These are phyloP conservation scores for Globisporangium recalcitrans DNA, from an alignment of 352 stramenopile genomes.

Conservation along the genomic window DNA sequence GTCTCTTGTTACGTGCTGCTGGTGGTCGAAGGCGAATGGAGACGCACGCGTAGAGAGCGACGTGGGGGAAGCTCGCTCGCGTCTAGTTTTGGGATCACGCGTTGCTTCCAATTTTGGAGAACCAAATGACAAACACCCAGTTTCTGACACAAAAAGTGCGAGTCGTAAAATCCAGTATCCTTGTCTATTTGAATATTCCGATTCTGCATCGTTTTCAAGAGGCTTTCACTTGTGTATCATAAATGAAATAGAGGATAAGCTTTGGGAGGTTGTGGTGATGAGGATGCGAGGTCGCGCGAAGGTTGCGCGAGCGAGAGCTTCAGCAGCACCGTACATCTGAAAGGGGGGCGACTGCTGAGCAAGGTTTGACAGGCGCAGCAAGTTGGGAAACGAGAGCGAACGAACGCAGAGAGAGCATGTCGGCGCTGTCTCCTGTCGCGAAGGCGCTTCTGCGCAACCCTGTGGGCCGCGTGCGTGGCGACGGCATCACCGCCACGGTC, in stretches of 20 bases:
- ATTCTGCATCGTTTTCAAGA: not conserved
- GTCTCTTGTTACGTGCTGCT: not conserved
- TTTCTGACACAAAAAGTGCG: not conserved
- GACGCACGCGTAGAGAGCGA: not conserved
- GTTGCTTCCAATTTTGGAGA: slow-evolving; percentile 2
- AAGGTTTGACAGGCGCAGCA: not conserved
- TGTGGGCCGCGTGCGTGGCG: slow-evolving; percentile 56
- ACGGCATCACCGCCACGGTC: slow-evolving; percentile 90
- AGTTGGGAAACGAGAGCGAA: slow-evolving; percentile 12
- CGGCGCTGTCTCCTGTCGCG: slow-evolving; percentile 72
- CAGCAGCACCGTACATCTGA: slow-evolving; percentile 12
- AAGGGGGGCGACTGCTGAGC: not conserved
- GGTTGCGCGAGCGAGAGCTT: slow-evolving; percentile 16
- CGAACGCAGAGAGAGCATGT: slow-evolving; percentile 49
- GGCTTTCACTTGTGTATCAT: not conserved
- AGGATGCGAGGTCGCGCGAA: slow-evolving; percentile 23
- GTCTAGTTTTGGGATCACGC: not conserved
- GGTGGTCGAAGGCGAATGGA: not conserved
- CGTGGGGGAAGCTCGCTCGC: not conserved
- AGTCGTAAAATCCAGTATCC: not conserved
- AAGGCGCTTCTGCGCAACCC: slow-evolving; percentile 75
- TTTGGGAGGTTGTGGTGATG: slow-evolving; percentile 9
- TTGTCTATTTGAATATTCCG: not conserved
- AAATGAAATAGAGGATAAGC: not conserved
- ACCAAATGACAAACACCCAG: not conserved